Evolutionary conservation across 164 flowering plant genomes (phyloP).

Genomic region (Chloranthus sessilifolius): DNA sequence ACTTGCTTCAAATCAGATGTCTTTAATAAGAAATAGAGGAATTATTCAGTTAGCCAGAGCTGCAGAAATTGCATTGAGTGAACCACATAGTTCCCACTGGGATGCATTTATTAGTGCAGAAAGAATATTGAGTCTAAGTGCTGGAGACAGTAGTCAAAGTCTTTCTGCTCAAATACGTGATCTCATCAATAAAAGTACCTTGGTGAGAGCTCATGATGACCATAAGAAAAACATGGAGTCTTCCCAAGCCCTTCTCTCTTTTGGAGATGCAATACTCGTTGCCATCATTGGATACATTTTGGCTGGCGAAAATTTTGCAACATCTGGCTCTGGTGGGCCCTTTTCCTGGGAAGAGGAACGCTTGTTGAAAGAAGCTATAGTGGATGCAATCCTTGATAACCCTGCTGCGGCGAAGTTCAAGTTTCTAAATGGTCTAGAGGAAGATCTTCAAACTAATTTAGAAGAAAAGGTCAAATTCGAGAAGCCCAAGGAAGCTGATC

Average conservation of each 20-base stretch:
- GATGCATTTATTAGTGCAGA: slow-evolving; percentile 90
- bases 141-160: slow-evolving; percentile 88
- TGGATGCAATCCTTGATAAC: slow-evolving; percentile 80
- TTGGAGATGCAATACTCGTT: slow-evolving; percentile 76
- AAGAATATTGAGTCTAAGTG: slow-evolving; percentile 66
- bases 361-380: slow-evolving; percentile 72
- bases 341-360: slow-evolving; percentile 99
- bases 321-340: slow-evolving; percentile 81
- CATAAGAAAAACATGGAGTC: slow-evolving; percentile 20
- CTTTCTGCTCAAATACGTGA: slow-evolving; percentile 88
- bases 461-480: slow-evolving; percentile 28
- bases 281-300: slow-evolving; percentile 69
- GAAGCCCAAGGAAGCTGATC: slow-evolving; percentile 33
- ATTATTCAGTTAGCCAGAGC: slow-evolving; percentile 84
- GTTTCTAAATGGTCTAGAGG: slow-evolving; percentile 68
- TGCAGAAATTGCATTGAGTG: slow-evolving; percentile 54
- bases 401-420: slow-evolving; percentile 55
- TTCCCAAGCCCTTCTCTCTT: slow-evolving; percentile 54
- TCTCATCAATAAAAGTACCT: slow-evolving; percentile 65
- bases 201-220: slow-evolving; percentile 28
- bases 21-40: slow-evolving; percentile 71
- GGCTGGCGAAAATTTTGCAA: slow-evolving; percentile 93
- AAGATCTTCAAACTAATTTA: slow-evolving; percentile 62
- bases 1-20: slow-evolving; percentile 54
- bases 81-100: slow-evolving; percentile 58